phyloP scores from a whole-genome alignment of 345 rosid genomes.

The Conringia planisiliqua region DNA sequence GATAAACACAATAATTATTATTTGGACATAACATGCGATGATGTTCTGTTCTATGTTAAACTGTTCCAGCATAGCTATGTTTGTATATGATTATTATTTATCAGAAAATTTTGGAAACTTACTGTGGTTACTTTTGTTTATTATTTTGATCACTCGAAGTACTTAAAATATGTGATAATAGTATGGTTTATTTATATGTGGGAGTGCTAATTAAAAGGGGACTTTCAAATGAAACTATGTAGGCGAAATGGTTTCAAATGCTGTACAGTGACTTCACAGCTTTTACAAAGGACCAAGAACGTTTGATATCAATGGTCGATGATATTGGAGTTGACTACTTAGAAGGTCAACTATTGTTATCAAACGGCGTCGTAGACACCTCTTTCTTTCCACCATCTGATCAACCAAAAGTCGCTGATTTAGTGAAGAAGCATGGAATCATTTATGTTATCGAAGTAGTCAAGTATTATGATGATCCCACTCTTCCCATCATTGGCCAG shows the following conservation, averaged over 20 bases:
- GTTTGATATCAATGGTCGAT: slow-evolving; percentile 46
- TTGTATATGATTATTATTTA: neutral
- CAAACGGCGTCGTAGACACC: slow-evolving; percentile 49
- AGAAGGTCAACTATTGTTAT: slow-evolving; percentile 68
- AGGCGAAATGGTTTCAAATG: slow-evolving; percentile 91
- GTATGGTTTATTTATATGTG: neutral
- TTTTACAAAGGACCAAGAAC: slow-evolving; percentile 78
- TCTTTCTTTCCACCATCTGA: slow-evolving; percentile 53
- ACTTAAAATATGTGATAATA: neutral
- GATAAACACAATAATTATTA: neutral
- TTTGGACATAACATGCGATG: neutral
- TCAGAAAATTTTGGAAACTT: neutral
- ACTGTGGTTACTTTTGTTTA: neutral
- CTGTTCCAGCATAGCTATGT: neutral
- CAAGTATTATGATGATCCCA: slow-evolving; percentile 60
- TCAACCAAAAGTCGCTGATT: slow-evolving; percentile 44
- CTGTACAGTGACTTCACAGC: slow-evolving; percentile 70
- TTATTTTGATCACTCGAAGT: neutral
- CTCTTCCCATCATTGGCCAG: slow-evolving; percentile 32
- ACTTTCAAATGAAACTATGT: slow-evolving; percentile 5
- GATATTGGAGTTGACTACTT: slow-evolving; percentile 63
- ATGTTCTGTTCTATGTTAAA: neutral
- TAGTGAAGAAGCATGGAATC: slow-evolving; percentile 42
- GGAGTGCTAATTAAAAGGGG: neutral
- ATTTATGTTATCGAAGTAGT: slow-evolving; percentile 81